phyloP scores from a whole-genome alignment of 139 green algal species.

The Chlamydomonas sp. region DNA sequence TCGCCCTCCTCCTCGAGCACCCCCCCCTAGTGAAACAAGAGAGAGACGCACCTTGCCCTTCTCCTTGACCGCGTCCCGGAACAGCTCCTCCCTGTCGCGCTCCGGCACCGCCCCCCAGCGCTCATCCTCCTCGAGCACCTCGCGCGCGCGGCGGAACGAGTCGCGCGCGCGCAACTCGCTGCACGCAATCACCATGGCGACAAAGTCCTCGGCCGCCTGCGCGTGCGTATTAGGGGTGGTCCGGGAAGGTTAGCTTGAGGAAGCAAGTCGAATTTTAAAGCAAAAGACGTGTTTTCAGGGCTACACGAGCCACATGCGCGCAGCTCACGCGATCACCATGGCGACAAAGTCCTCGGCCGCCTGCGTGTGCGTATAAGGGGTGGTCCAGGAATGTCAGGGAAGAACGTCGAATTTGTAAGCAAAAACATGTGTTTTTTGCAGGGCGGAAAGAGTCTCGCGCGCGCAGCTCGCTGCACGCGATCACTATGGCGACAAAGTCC shows the following conservation, averaged over 20 bases:
- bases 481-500: slow-evolving; percentile 55
- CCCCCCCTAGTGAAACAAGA: too few relatives aligned
- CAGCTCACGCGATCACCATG: slow-evolving; percentile 35
- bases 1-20: too few relatives aligned
- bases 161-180: slow-evolving; percentile 24
- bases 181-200: slow-evolving; percentile 32
- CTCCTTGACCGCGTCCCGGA: slow-evolving; percentile 35
- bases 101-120: slow-evolving; percentile 46
- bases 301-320: slow-evolving; percentile 19
- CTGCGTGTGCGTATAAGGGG: too few relatives aligned
- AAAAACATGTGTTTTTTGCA: too few relatives aligned
- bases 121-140: slow-evolving; percentile 49
- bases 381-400: too few relatives aligned
- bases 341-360: slow-evolving; percentile 60
- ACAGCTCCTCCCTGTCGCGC: slow-evolving; percentile 42
- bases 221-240: too few relatives aligned
- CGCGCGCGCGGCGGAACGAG: slow-evolving; percentile 28
- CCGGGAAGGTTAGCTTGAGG: too few relatives aligned
- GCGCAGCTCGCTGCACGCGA: slow-evolving; percentile 28
- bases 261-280: too few relatives aligned
- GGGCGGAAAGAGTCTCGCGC: slow-evolving; percentile 17
- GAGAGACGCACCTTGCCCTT: slow-evolving; percentile 25
- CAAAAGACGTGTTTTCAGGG: too few relatives aligned
- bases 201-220: slow-evolving; percentile 64
- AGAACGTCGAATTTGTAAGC: too few relatives aligned